These are phyloP conservation scores for Colletotrichum sp. DNA, from an alignment of 2,329 filamentous ascomycete species.

Conservation along the genomic window DNA sequence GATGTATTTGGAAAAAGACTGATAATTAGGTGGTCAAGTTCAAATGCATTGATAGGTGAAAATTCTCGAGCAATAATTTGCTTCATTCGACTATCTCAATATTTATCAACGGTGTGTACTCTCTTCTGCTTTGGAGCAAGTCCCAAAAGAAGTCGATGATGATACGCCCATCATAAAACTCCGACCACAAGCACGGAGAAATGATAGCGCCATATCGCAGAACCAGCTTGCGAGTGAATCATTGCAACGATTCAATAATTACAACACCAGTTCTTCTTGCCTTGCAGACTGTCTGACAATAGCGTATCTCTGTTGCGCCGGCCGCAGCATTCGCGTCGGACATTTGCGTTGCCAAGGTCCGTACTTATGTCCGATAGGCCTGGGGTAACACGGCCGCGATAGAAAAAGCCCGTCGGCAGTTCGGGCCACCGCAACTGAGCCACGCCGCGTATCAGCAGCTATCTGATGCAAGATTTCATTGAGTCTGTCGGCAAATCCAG, in stretches of 20 bases:
- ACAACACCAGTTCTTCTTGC: not conserved
- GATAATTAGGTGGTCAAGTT: not conserved
- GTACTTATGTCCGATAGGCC: not conserved
- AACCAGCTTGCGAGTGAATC: not conserved
- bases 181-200: not conserved
- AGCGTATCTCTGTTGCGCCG: not conserved
- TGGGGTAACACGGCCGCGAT: not conserved
- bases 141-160: not conserved
- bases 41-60: not conserved
- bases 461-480: not conserved
- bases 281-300: not conserved
- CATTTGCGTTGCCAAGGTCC: not conserved
- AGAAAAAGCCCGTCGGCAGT: not conserved
- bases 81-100: not conserved
- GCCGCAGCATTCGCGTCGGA: not conserved
- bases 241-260: not conserved
- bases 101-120: not conserved
- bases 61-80: accelerated
- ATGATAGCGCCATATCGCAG: not conserved
- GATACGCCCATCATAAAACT: not conserved
- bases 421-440: not conserved
- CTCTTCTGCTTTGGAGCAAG: not conserved
- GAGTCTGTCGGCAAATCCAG: not conserved
- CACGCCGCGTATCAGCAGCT: not conserved
- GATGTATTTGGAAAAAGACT: not conserved